Percentiles rank a stretch among this genome's conserved stretches.
These are phyloP conservation scores for Mikania micrantha DNA, from an alignment of 129 eudicot genomes.

Conservation along the genomic window DNA sequence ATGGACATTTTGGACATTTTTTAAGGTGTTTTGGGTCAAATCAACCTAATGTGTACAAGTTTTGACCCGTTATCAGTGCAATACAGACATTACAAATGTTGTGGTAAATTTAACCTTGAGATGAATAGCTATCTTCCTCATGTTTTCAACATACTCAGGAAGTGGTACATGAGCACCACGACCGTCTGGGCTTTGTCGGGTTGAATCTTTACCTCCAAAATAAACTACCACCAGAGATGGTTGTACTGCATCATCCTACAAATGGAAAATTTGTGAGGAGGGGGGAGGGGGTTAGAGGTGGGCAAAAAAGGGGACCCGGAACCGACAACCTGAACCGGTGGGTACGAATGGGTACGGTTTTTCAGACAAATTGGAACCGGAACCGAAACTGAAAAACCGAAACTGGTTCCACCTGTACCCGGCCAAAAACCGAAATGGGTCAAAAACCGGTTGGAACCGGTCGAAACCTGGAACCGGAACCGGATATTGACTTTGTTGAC, in stretches of 20 bases:
- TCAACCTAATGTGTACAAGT: background rate
- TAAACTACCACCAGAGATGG: conserved; percentile 66
- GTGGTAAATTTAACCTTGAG: conserved; percentile 45
- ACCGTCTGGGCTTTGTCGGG: conserved; percentile 42
- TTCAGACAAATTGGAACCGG: no score
- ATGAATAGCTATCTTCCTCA: conserved; percentile 65
- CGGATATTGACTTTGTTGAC: no score
- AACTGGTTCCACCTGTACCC: no score
- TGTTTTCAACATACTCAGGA: conserved; percentile 65
- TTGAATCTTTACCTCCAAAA: conserved; percentile 77
- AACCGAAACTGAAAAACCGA: no score
- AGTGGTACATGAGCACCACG: conserved; percentile 73
- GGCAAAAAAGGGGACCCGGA: background rate
- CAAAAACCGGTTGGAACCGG: no score
- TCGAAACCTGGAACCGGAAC: no score
- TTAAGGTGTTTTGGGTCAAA: no score
- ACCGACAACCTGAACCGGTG: no score
- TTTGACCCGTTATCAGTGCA: background rate
- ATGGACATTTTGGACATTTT: no score
- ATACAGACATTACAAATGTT: background rate
- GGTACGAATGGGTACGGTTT: no score
- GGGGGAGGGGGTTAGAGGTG: no score
- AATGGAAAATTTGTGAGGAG: background rate
- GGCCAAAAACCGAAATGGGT: no score
- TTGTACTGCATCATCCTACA: conserved; percentile 54